These are phyloP conservation scores for Trapa incisa DNA, from an alignment of 345 rosid species.

Conservation along the genomic window DNA sequence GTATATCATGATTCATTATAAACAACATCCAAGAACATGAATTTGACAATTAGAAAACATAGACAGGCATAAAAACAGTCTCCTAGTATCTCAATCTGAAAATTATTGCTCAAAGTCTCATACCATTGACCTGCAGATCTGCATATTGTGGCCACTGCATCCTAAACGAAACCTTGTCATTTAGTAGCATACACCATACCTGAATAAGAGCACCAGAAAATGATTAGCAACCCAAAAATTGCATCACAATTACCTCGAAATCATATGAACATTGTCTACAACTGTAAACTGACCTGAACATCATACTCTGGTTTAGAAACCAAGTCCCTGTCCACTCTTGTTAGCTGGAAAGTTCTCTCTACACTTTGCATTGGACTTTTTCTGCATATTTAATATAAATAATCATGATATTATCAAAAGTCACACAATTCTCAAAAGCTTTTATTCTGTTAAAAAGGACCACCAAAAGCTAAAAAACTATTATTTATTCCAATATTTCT, in stretches of 20 bases:
- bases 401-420: not conserved
- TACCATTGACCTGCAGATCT: slow-evolving; percentile 95
- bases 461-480: not conserved
- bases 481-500: not conserved
- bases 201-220: slow-evolving; percentile 9
- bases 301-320: slow-evolving; percentile 57
- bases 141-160: slow-evolving; percentile 98
- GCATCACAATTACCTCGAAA: not conserved
- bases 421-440: not conserved
- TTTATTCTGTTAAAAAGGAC: not conserved
- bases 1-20: too few relatives aligned
- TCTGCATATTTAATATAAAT: slow-evolving; percentile 22
- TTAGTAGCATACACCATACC: slow-evolving; percentile 99
- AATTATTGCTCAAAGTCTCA: slow-evolving; percentile 7
- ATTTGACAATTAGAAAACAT: not conserved
- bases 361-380: slow-evolving; percentile 53
- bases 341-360: slow-evolving; percentile 60
- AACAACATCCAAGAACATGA: not conserved
- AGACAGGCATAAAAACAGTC: too few relatives aligned
- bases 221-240: slow-evolving; percentile 8
- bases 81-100: not conserved
- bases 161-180: slow-evolving; percentile 87
- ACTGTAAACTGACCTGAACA: slow-evolving; percentile 54
- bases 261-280: not conserved
- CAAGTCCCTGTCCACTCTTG: slow-evolving; percentile 62